Base-by-base conservation (phyloP, 768 basidiomycete genomes). In the Tricholoma hemisulphureum region DNA sequence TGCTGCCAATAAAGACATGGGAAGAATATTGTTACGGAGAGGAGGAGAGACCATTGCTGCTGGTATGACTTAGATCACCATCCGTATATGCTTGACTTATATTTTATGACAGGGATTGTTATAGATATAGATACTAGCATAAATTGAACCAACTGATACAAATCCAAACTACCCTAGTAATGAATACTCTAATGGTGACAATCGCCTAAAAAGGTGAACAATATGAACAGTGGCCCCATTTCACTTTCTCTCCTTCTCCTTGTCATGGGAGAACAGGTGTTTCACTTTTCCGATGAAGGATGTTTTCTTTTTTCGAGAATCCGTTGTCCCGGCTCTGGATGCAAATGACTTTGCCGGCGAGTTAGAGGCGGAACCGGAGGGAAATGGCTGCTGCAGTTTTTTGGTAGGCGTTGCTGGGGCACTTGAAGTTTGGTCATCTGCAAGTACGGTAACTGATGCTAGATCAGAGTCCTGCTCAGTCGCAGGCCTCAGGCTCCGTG, bases 41-140 rank as follows among this genome's bases (percentile, higher is more conserved):
- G 87, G 85, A 28, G 97, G 97, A 0, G 95, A 98, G 75, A 98
- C 97, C 0, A 90, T 99, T 58, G 93, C 87, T 35, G 95, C 95
- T 45, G 95, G 95, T 88, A 52, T 41, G 13, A 31, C 14, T 18
- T 11, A 51, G 52, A 9, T n/a, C n/a, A 23, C 9, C 2, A 7
- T 49, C 26, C 26, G 11, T 24, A n/a, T 18, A 1, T 9, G 26
- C n/a, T 7, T 49, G 16, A 18, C 16, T 9, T 29, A 14, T 24
- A 14, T 46, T 16, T 28, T 26, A 28, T 18, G 3, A 43, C n/a
- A 54, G 53, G 53, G 6, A 41, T 54, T 28, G 39, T 54, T 28
- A 16, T 54, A 29, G 46, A 29, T 49, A 23, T 49, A 29, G 46
- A 49, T 49, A 16, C 16, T 48, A 48, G 28, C 16, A 29, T 49